Conservation (phyloP, 331 rosid species). For the Quercus phellos region DNA sequence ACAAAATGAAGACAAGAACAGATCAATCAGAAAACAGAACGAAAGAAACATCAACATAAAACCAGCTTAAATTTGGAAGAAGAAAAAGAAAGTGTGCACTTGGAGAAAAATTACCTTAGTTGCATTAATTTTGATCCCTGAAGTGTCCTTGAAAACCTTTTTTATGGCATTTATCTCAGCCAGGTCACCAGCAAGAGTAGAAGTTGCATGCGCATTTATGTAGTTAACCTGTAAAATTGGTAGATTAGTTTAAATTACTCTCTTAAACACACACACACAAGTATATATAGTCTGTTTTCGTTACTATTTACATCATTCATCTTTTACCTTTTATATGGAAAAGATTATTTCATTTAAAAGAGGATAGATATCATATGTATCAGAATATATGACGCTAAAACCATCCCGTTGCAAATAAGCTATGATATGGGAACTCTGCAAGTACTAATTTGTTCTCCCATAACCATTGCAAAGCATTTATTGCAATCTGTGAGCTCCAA, state of each 20-base stretch:
- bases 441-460: neutral
- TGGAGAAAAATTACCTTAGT: conserved; percentile 63
- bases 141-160: conserved; percentile 85
- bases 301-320: neutral
- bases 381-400: neutral
- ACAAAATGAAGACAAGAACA: conserved; percentile 17
- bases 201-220: conserved; percentile 97
- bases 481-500: neutral
- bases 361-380: no score
- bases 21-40: conserved; percentile 18
- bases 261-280: neutral
- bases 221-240: conserved; percentile 68
- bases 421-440: neutral
- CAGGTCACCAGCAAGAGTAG: conserved; percentile 90
- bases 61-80: conserved; percentile 8
- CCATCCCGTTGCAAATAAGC: no score
- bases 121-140: conserved; percentile 89
- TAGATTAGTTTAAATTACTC: conserved; percentile 1
- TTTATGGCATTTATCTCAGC: conserved; percentile 95
- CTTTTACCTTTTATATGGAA: no score
- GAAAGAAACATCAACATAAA: conserved; percentile 11
- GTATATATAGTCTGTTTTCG: neutral
- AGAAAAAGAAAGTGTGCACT: conserved; percentile 12
- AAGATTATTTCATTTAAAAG: no score
- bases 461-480: neutral